Conservation (phyloP, 78 protist genomes). For the Dictyostelium discoideum region DNA sequence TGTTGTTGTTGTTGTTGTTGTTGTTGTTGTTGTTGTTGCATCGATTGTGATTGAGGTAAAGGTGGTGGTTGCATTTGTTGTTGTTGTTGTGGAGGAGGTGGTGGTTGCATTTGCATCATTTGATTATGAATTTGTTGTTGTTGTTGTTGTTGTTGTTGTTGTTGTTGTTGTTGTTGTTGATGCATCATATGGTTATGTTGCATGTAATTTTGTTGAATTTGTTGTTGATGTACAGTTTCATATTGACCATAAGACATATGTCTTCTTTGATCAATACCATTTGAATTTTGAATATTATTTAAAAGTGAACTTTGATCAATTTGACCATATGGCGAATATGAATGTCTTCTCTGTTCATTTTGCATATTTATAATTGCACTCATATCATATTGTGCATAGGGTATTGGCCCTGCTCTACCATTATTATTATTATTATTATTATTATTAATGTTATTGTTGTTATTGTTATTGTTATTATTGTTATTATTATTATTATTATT, state of each 20-base stretch:
- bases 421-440: neutral
- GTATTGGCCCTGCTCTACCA: neutral
- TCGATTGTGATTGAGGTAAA: neutral
- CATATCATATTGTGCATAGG: constrained; percentile 6
- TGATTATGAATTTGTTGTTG: neutral
- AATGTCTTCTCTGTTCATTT: constrained; percentile 31
- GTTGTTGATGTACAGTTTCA: constrained; percentile 10
- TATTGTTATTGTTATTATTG: neutral
- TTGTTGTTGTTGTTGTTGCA: neutral
- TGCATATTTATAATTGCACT: constrained; percentile 4
- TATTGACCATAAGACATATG: constrained; percentile 19
- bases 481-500: neutral
- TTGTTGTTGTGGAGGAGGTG: constrained; percentile 1
- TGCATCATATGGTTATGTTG: neutral
- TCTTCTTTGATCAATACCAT: constrained; percentile 47
- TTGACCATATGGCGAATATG: constrained; percentile 6
- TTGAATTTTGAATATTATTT: neutral
- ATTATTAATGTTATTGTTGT: neutral
- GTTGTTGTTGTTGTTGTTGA: constrained; percentile 4
- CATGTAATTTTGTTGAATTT: neutral
- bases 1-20: neutral
- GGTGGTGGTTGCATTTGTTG: neutral
- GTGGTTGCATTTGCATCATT: neutral
- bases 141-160: constrained; percentile 11
- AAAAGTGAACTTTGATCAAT: neutral